Evolutionary conservation across 768 basidiomycete genomes (phyloP).

Genomic region (Boletus reticulatus): DNA sequence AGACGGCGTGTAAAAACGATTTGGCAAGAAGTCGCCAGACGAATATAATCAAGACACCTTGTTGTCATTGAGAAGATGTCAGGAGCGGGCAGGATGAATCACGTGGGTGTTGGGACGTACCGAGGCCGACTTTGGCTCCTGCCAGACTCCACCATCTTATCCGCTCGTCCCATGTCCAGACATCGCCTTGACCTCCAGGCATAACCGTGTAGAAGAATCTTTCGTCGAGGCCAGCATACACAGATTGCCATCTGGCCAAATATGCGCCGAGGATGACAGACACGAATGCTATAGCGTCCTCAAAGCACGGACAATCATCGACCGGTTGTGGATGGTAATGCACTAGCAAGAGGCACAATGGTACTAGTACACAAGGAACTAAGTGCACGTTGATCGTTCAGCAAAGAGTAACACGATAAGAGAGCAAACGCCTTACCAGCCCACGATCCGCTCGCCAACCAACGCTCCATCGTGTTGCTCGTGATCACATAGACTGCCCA

Average conservation of each 20-base stretch:
- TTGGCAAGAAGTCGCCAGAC: conserved; percentile 89
- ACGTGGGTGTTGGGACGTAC: conserved; percentile 25
- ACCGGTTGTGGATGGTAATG: conserved; percentile 92
- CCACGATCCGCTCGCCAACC: conserved; percentile 38
- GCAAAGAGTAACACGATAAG: conserved; percentile 18
- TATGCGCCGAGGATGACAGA: conserved; percentile 77
- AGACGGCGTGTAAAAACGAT: conserved; percentile 61
- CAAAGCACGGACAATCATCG: conserved; percentile 97
- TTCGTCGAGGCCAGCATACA: conserved; percentile 40
- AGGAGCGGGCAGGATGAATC: background rate
- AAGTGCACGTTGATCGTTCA: background rate
- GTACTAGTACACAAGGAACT: conserved; percentile 62
- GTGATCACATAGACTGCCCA: conserved; percentile 48
- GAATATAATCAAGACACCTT: conserved; percentile 79
- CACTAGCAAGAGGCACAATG: conserved; percentile 69
- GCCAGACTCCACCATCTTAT: conserved; percentile 38
- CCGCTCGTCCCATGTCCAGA: conserved; percentile 33
- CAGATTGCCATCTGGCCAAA: conserved; percentile 63
- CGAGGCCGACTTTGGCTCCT: conserved; percentile 39
- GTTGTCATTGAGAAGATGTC: background rate
- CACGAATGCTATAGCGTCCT: conserved; percentile 93
- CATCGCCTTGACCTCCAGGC: conserved; percentile 55
- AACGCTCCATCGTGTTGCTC: conserved; percentile 40
- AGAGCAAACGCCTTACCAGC: conserved; percentile 28
- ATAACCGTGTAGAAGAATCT: conserved; percentile 37